Conservation (phyloP, 2,329 filamentous ascomycete species). For the Aquanectria penicillioides region DNA sequence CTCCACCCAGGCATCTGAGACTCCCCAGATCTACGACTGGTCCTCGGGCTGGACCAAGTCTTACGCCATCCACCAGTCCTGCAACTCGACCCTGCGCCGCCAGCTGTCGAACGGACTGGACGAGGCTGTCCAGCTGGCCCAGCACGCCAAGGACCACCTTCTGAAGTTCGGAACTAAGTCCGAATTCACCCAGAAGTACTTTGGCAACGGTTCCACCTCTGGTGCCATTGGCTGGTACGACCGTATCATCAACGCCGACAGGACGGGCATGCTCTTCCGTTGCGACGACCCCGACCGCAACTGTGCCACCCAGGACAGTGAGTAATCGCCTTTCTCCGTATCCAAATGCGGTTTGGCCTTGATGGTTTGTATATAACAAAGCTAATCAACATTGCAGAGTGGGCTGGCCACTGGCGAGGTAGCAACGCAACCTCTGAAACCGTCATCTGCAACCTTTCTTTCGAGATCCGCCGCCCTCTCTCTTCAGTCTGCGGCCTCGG, state of each 20-base stretch:
- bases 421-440: constrained; percentile 72
- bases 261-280: constrained; percentile 67
- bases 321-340: background rate
- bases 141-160: constrained; percentile 71
- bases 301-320: constrained; percentile 61
- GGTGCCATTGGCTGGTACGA: constrained; percentile 71
- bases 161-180: constrained; percentile 66
- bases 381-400: constrained; percentile 54
- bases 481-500: constrained; percentile 69
- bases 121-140: constrained; percentile 66
- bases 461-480: constrained; percentile 65
- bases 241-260: constrained; percentile 67
- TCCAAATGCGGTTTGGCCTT: background rate
- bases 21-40: constrained; percentile 45
- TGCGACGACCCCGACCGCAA: constrained; percentile 76
- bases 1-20: constrained; percentile 29
- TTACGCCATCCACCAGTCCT: constrained; percentile 70
- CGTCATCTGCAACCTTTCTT: constrained; percentile 74
- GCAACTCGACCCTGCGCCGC: constrained; percentile 68
- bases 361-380: background rate
- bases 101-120: constrained; percentile 67
- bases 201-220: constrained; percentile 67
- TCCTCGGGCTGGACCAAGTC: constrained; percentile 44
- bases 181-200: constrained; percentile 72
- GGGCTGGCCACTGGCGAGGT: constrained; percentile 76